Percentiles rank a stretch among this genome's conserved stretches.
These are phyloP conservation scores for Talaromyces sp. DNA, from an alignment of 2,329 filamentous ascomycete species.

Conservation along the genomic window DNA sequence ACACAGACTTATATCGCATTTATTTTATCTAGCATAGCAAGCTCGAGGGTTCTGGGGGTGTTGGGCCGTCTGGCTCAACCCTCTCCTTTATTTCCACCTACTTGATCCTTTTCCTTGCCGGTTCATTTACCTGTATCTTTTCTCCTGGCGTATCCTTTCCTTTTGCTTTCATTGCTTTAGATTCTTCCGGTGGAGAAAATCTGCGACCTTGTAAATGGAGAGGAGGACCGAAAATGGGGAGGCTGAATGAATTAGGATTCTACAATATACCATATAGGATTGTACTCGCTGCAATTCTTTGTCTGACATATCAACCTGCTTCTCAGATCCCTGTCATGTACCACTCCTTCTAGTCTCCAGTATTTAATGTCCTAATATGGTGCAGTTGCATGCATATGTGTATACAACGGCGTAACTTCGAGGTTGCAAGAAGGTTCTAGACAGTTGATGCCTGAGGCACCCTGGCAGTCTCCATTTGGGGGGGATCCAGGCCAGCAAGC, in stretches of 20 bases:
- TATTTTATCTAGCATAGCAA: slow-evolving; percentile 41
- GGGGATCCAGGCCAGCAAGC: not conserved
- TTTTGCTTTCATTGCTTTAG: not conserved
- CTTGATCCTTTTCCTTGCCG: slow-evolving; percentile 3
- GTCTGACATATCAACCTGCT: no score
- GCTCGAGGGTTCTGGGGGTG: slow-evolving; percentile 31
- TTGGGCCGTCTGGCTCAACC: slow-evolving; percentile 21
- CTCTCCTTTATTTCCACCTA: slow-evolving; percentile 15
- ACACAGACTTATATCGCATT: slow-evolving; percentile 24
- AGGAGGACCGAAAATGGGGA: not conserved
- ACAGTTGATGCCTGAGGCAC: slow-evolving; percentile 11
- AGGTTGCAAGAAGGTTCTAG: slow-evolving; percentile 36
- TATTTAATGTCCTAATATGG: no score
- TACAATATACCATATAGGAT: slow-evolving; percentile 2
- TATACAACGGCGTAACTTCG: not conserved
- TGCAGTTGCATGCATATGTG: no score
- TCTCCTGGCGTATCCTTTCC: not conserved
- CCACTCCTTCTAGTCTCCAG: no score
- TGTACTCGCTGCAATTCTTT: not conserved
- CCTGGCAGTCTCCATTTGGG: not conserved
- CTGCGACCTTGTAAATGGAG: not conserved
- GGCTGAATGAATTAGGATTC: not conserved
- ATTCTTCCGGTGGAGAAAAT: not conserved
- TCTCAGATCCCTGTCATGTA: no score
- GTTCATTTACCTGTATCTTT: slow-evolving; percentile 1